A percentile compares a stretch with the other conserved stretches of the same genome.
These are phyloP conservation scores for Chloranthus sessilifolius DNA, from an alignment of 164 flowering plant genomes.

Conservation along the genomic window DNA sequence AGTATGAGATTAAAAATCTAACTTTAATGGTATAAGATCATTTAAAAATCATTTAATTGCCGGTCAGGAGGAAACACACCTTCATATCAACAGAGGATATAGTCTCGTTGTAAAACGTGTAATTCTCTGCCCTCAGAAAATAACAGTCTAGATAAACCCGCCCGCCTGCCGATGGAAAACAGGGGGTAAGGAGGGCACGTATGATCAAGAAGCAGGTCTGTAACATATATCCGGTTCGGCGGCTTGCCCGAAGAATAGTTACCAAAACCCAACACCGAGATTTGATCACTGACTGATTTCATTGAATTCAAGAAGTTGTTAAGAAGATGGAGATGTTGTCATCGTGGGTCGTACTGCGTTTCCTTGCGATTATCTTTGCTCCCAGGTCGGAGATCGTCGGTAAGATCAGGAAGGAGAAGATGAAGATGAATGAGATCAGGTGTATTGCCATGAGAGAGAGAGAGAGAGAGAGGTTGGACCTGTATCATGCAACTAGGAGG, in stretches of 20 bases:
- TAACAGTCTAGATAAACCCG: conserved; percentile 8
- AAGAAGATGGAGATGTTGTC: background rate
- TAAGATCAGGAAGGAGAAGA: too few relatives aligned
- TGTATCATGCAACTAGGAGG: too few relatives aligned
- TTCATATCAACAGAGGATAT: background rate
- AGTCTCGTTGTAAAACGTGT: conserved; percentile 1
- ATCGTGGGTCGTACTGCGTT: background rate
- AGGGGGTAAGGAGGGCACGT: background rate
- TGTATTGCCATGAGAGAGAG: too few relatives aligned
- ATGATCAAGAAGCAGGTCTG: conserved; percentile 4
- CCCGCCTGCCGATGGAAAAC: conserved; percentile 4
- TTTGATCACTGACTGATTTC: background rate
- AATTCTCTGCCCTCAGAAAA: conserved; percentile 11
- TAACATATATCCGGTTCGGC: background rate
- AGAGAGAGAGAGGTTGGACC: too few relatives aligned
- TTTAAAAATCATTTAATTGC: too few relatives aligned
- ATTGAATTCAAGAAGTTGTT: background rate
- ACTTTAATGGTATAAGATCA: too few relatives aligned
- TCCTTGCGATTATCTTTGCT: background rate
- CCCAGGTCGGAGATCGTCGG: too few relatives aligned
- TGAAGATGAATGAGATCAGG: too few relatives aligned
- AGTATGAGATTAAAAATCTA: too few relatives aligned
- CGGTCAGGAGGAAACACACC: background rate
- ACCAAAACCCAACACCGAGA: background rate
- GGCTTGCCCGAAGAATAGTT: background rate